phyloP scores from a whole-genome alignment of 768 basidiomycete species.

The Termitomyces sp. region DNA sequence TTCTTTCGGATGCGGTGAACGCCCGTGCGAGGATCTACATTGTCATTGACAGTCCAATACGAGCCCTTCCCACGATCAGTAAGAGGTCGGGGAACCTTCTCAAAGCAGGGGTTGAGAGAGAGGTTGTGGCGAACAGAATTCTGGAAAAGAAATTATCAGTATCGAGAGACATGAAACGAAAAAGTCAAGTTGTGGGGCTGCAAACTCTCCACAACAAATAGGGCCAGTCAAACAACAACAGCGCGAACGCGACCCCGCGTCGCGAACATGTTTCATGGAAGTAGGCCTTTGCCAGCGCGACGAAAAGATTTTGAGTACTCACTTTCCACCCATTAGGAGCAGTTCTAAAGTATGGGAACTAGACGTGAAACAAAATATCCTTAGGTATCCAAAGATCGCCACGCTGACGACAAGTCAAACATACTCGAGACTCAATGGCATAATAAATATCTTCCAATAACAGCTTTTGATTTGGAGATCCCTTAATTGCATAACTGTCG shows the following conservation, averaged over 20 bases:
- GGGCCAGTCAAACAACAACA: slow-evolving; percentile 63
- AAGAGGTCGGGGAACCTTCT: slow-evolving; percentile 87
- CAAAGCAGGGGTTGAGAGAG: slow-evolving; percentile 87
- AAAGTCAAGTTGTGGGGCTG: slow-evolving; percentile 28
- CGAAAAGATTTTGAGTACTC: slow-evolving; percentile 26
- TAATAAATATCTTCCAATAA: slow-evolving; percentile 90
- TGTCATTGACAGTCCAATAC: slow-evolving; percentile 91
- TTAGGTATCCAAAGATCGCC: slow-evolving; percentile 2
- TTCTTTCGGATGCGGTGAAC: slow-evolving; percentile 89
- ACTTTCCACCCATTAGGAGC: slow-evolving; percentile 94
- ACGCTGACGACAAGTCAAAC: slow-evolving; percentile 25
- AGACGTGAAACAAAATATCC: slow-evolving; percentile 12
- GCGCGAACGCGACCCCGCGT: slow-evolving; percentile 50
- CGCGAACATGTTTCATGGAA: slow-evolving; percentile 3
- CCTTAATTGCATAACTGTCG: slow-evolving; percentile 84
- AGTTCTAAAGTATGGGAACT: slow-evolving; percentile 88
- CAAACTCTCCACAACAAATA: slow-evolving; percentile 55
- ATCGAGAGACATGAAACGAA: slow-evolving; percentile 14
- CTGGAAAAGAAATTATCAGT: slow-evolving; percentile 38
- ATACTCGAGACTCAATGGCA: slow-evolving; percentile 83
- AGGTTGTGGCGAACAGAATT: slow-evolving; percentile 91
- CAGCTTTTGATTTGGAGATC: slow-evolving; percentile 83
- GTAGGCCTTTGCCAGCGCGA: slow-evolving; percentile 6
- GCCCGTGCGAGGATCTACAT: slow-evolving; percentile 85
- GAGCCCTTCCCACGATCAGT: slow-evolving; percentile 90